Evolutionary conservation across 1,139 yeast species (phyloP).

Genomic region (Schwanniomyces etchellsii): DNA sequence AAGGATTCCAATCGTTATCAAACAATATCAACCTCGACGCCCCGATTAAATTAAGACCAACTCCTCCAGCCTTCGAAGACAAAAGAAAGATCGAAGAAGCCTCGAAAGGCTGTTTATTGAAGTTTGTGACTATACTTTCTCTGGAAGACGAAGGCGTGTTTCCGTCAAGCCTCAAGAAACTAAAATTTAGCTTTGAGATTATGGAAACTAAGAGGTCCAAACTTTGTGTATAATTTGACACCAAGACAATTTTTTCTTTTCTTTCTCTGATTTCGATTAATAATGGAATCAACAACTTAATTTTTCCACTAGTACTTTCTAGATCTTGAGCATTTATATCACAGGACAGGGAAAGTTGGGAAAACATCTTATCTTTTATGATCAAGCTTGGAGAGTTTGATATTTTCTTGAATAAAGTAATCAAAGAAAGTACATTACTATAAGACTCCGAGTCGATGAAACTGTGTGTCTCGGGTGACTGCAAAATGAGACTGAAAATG

Average conservation of each 20-base stretch:
- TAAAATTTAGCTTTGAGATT: slow-evolving; percentile 44
- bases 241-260: slow-evolving; percentile 74
- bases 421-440: slow-evolving; percentile 51
- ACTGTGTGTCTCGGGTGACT: slow-evolving; percentile 33
- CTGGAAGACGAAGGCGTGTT: slow-evolving; percentile 65
- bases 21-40: slow-evolving; percentile 80
- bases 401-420: slow-evolving; percentile 70
- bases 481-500: slow-evolving; percentile 48
- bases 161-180: slow-evolving; percentile 75
- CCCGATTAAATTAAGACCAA: slow-evolving; percentile 85
- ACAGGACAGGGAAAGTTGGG: slow-evolving; percentile 1
- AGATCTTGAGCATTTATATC: slow-evolving; percentile 11
- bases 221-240: slow-evolving; percentile 86
- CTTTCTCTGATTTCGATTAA: slow-evolving; percentile 31
- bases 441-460: slow-evolving; percentile 19
- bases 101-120: slow-evolving; percentile 47
- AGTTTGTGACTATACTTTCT: slow-evolving; percentile 58
- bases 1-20: slow-evolving; percentile 95
- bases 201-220: slow-evolving; percentile 67
- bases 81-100: slow-evolving; percentile 62
- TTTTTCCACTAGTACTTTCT: slow-evolving; percentile 47
- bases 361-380: slow-evolving; percentile 31
- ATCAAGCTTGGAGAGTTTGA: slow-evolving; percentile 56
- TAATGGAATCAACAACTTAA: slow-evolving; percentile 49
- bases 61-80: slow-evolving; percentile 92